Evolutionary conservation across 2,329 filamentous ascomycete species (phyloP).

Genomic region (Pseudogymnoascus pannorum): DNA sequence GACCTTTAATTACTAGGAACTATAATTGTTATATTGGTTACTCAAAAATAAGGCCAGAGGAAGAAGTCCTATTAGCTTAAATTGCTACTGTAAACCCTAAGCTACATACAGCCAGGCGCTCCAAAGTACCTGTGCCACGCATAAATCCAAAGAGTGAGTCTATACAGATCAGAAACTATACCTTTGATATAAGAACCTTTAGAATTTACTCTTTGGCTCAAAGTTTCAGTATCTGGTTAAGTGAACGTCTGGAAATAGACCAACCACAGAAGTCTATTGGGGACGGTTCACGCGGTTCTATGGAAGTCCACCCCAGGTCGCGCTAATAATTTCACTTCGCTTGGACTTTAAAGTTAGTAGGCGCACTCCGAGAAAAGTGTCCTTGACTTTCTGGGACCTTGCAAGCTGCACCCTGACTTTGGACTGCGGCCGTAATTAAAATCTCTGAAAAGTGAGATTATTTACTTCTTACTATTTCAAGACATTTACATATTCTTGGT

Average conservation of each 20-base stretch:
- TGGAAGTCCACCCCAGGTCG: neutral
- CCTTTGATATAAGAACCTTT: neutral
- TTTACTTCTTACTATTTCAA: neutral
- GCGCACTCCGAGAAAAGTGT: conserved; percentile 9
- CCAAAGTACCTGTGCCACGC: neutral
- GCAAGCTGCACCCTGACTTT: conserved; percentile 6
- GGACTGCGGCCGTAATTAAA: neutral
- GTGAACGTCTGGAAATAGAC: neutral
- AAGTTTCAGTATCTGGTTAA: neutral
- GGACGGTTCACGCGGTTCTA: neutral
- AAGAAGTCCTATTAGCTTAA: neutral
- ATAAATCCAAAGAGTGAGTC: neutral
- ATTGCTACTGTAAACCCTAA: too few relatives aligned
- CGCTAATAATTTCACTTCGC: conserved; percentile 9
- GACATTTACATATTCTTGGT: neutral
- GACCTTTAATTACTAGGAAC: neutral
- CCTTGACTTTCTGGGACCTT: conserved; percentile 8
- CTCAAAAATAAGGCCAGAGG: neutral
- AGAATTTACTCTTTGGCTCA: neutral
- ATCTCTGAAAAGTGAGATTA: neutral
- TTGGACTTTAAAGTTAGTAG: conserved; percentile 3
- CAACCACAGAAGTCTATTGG: neutral
- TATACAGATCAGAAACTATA: neutral
- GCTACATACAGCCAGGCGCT: too few relatives aligned
- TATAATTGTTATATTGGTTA: neutral